These are phyloP conservation scores for Phylloboletellus chloephorus DNA, from an alignment of 1,284 basidiomycete species.

Conservation along the genomic window DNA sequence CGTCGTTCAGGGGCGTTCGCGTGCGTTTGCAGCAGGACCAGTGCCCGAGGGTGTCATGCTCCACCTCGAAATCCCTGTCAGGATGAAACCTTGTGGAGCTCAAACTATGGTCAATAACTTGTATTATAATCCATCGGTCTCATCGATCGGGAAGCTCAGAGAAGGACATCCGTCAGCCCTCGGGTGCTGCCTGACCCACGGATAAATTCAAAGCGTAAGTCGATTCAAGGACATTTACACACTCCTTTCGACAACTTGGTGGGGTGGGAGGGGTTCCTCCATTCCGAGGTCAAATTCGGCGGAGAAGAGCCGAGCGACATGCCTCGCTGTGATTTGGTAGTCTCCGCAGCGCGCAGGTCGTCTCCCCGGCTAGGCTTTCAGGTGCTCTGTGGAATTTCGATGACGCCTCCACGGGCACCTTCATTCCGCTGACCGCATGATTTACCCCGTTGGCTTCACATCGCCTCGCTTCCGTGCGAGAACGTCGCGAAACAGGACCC, in stretches of 20 bases:
- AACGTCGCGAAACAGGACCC: constrained; percentile 19
- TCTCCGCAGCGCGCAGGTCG: constrained; percentile 4
- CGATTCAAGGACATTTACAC: constrained; percentile 8
- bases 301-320: not conserved
- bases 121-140: constrained; percentile 13
- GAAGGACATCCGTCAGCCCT: constrained; percentile 10
- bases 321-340: constrained; percentile 3
- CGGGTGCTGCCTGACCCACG: constrained; percentile 11
- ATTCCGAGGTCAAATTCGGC: constrained; percentile 3
- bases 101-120: constrained; percentile 1
- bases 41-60: not conserved
- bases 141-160: constrained; percentile 11
- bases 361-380: constrained; percentile 6
- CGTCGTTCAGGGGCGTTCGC: constrained; percentile 7
- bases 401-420: constrained; percentile 10
- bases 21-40: constrained; percentile 7
- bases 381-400: constrained; percentile 26
- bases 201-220: not conserved
- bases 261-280: not conserved
- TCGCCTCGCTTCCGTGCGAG: constrained; percentile 17
- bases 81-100: constrained; percentile 3
- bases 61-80: constrained; percentile 4
- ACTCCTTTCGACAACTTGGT: not conserved
- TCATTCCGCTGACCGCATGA: constrained; percentile 12
- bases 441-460: constrained; percentile 16